Evolutionary conservation across 352 stramenopile species (phyloP).

Genomic region (Saprolegnia diclina): DNA sequence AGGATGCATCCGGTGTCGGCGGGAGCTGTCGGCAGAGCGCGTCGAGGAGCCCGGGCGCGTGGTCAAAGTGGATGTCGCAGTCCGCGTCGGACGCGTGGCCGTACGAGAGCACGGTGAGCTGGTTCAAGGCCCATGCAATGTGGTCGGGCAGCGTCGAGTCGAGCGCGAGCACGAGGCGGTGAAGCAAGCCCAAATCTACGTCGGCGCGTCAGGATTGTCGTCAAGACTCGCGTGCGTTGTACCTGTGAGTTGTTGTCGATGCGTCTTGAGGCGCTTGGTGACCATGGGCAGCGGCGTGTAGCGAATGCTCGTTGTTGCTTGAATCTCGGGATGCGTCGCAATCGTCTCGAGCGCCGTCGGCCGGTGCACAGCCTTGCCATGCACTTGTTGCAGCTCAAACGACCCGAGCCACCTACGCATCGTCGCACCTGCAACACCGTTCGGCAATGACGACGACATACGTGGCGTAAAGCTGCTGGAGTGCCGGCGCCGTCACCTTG

Average conservation of each 20-base stretch:
- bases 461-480: slow-evolving; percentile 41
- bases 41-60: slow-evolving; percentile 62
- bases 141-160: slow-evolving; percentile 57
- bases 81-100: slow-evolving; percentile 41
- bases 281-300: slow-evolving; percentile 54
- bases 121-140: slow-evolving; percentile 51
- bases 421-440: background rate
- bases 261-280: slow-evolving; percentile 62
- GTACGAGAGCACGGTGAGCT: slow-evolving; percentile 70
- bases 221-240: too few species aligned
- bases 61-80: slow-evolving; percentile 53
- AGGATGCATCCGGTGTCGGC: background rate
- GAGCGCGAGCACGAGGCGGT: slow-evolving; percentile 62
- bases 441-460: slow-evolving; percentile 3
- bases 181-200: slow-evolving; percentile 51
- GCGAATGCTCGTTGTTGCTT: slow-evolving; percentile 55
- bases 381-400: slow-evolving; percentile 78
- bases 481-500: slow-evolving; percentile 54
- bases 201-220: background rate
- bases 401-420: slow-evolving; percentile 36
- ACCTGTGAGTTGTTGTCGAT: slow-evolving; percentile 36
- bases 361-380: slow-evolving; percentile 39
- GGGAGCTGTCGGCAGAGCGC: slow-evolving; percentile 66
- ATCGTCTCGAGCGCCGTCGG: slow-evolving; percentile 37
- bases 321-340: slow-evolving; percentile 54